Base-by-base conservation (phyloP, 2,329 filamentous ascomycete species). In the Lecanosticta acicola region DNA sequence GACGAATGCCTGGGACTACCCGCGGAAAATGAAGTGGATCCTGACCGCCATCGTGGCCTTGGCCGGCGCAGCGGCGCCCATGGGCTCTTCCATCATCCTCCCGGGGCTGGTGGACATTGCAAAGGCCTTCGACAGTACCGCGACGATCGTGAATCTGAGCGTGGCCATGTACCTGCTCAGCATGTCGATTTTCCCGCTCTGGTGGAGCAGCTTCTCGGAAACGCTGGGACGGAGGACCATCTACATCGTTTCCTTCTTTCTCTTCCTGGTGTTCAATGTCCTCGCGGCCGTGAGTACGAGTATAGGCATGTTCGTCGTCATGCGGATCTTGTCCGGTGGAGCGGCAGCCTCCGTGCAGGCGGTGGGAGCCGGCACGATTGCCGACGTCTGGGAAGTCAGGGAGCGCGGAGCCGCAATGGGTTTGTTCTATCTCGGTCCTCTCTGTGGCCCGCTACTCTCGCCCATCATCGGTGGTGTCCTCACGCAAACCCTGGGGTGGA, bases 131-230 rank as follows among this genome's bases (percentile, higher is more conserved):
- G 54, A 82, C 53, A 75, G 81, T 10, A 76, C 77, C 0, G 66
- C 78, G 11, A 84, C 85, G 1, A 69, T 87, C 13, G 80, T 83
- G 45, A 94, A 93, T 64, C 61, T 93, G 46, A 83, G 83, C 0
- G 78, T 93, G 0, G 84, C 87, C 0, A 67, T 91, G 46, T 93
- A 90, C 64, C 88, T 93, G 85, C 72, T 93, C 3, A 72, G 78
- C 56, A 64, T 93, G 85, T 79, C 81, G 45, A 87, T 93, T 36
- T 91, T 89, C 55, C 87, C 87, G 0, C 73, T 94, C 0, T 93
- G 87, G 87, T 93, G 85, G 85, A 87, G 84, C 1, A 83, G 83
- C 1, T 89, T 93, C 59, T 87, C 84, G 7, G 87, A 93, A 57
- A 68, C 68, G 3, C 61, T 75, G 1, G 87, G 87, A 10, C 79